Evolutionary conservation across 2,329 filamentous ascomycete species (phyloP), one percentile per base, ranked within the genome.

Genomic region (Colletotrichum shisoi): DNA sequence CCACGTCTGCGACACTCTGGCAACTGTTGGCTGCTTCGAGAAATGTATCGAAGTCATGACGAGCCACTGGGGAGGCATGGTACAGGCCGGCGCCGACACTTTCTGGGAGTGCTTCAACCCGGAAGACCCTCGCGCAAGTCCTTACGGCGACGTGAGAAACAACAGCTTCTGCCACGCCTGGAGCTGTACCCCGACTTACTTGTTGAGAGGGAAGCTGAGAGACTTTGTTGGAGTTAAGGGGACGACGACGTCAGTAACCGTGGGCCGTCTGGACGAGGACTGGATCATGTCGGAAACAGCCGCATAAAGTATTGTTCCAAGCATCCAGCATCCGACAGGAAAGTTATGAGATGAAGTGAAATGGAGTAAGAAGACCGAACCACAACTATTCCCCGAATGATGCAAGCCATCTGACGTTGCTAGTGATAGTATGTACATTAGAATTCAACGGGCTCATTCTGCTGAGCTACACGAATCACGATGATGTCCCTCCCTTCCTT

Each of bases 81-180:
- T 73, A 1, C 69, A 62, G 21, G 74, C 72, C 27, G 75, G 75
- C 2, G 75, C 74, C 6, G 74, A 76, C 62, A 76, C 75, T 7
- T 77, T 77, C 53, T 76, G 75, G 75, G 75, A 76, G 60, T 74
- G 71, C 54, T 77, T 73, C 52, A 72, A 77, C 65, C 68, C 61
- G 3, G 62, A 68, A 4, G 72, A 77, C 62, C 70, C 71, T 4
- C 70, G 61, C 60, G 70, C 67, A 9, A 77, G 74, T 63, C 75
- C 75, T 3, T 77, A 76, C 59, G 74, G 72, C 3, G 75, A 76
- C 68, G 72, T 69, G 15, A 68, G 74, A 19, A 76, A 76, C 66
- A 77, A 76, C 52, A 75, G 73, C 42, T 77, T 75, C 67, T 77
- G 74, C 27, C 74, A 76, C 71, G 74, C 75, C 1, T 76, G 75